Base-by-base conservation (phyloP, 2,329 filamentous ascomycete genomes). In the Tolypocladium ophioglossoides region DNA sequence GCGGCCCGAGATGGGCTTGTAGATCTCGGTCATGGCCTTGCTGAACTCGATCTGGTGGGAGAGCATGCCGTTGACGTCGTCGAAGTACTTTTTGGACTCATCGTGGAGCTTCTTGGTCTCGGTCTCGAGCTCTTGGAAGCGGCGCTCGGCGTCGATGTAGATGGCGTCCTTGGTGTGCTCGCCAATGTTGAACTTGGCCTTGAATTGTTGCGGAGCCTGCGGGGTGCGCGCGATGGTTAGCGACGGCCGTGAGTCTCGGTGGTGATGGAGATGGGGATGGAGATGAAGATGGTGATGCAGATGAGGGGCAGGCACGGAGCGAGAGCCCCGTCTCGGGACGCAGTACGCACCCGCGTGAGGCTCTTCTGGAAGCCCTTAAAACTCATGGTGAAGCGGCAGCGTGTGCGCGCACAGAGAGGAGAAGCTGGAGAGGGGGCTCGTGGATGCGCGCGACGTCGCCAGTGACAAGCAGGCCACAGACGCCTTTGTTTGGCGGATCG, bases 31-130 rank as follows among this genome's bases (percentile, higher is more conserved):
- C 77, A 96, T 92, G 61, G 91, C 89, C 74, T 96, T 84, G 63
- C 92, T 96, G 75, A 99, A 99, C 69, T 95, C 92, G 72, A 99
- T 97, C 76, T 99, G 94, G 74, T 97, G 91, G 67, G 78, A 83
- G 65, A 99, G 82, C 94, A 99, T 99, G 78, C 87, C 89, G 74
- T 97, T 96, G 75, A 99, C 96, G 68, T 94, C 89, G 53, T 96
- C 85, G 65, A 95, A 96, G 72, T 99, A 99, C 75, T 95, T 96
- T 71, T 91, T 88, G 54, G 90, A 95, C 73, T 97, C 92, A 75
- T 96, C 90, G 73, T 97, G 92, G 34, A 96, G 84, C 72, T 88
- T 92, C 79, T 96, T 97, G 38, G 94, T 97, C 75, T 99, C 91
- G 61, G 78, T 86, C 73, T 99, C 94, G 59, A 99, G 81, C 74